Percentiles rank a stretch among this genome's conserved stretches.
Evolutionary conservation across 1,284 basidiomycete genomes (phyloP).

Genomic region (Paramarasmius palmivorus): DNA sequence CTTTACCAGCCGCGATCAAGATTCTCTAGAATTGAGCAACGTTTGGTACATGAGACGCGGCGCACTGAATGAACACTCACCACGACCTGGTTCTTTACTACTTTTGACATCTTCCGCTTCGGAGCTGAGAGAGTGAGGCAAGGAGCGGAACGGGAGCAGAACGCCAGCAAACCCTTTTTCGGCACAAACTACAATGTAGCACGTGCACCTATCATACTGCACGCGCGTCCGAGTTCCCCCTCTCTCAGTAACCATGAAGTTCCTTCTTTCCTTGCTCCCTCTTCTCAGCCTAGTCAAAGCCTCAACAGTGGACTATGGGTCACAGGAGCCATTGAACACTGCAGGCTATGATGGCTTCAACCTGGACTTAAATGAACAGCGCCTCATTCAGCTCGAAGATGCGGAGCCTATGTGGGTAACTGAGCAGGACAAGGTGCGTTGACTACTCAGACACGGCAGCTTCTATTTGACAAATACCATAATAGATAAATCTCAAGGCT

Average conservation of each 20-base stretch:
- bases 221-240: slow-evolving; percentile 6
- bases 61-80: slow-evolving; percentile 38
- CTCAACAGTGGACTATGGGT: slow-evolving; percentile 28
- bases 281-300: slow-evolving; percentile 36
- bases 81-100: slow-evolving; percentile 61
- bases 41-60: slow-evolving; percentile 13
- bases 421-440: slow-evolving; percentile 76
- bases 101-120: slow-evolving; percentile 55
- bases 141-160: slow-evolving; percentile 17
- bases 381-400: slow-evolving; percentile 77
- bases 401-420: slow-evolving; percentile 74
- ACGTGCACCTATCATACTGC: neutral
- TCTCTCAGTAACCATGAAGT: slow-evolving; percentile 44
- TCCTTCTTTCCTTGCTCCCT: slow-evolving; percentile 39
- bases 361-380: slow-evolving; percentile 69
- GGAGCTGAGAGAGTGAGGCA: neutral
- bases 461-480: slow-evolving; percentile 6
- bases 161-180: slow-evolving; percentile 19
- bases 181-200: slow-evolving; percentile 7
- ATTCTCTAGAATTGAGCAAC: slow-evolving; percentile 62
- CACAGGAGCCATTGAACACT: slow-evolving; percentile 32
- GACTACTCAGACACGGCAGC: slow-evolving; percentile 8
- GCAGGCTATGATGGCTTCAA: slow-evolving; percentile 35
- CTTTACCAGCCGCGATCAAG: slow-evolving; percentile 91
- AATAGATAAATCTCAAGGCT: slow-evolving; percentile 76